These are phyloP conservation scores for Nectriaceae sp. DNA, from an alignment of 2,329 filamentous ascomycete species.

Conservation along the genomic window DNA sequence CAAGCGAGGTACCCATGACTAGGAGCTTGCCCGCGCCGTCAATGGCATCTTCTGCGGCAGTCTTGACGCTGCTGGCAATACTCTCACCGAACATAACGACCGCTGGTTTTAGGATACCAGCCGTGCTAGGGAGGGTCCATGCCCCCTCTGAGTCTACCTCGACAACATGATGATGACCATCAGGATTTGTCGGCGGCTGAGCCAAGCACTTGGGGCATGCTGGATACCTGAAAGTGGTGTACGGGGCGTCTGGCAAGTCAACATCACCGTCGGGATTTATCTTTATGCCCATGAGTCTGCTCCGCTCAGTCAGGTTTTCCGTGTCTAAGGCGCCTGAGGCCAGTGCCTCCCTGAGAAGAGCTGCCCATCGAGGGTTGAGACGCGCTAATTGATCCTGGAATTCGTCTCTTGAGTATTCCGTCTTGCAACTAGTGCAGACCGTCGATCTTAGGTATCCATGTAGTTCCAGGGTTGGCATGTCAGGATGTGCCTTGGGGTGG, in stretches of 20 bases:
- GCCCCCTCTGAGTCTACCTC: constrained; percentile 79
- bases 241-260: constrained; percentile 83
- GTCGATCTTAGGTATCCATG: constrained; percentile 87
- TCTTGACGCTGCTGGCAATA: constrained; percentile 70
- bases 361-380: constrained; percentile 85
- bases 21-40: constrained; percentile 75
- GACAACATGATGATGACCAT: constrained; percentile 60
- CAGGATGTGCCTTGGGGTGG: constrained; percentile 75
- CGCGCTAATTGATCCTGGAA: constrained; percentile 77
- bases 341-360: constrained; percentile 72
- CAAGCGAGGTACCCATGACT: constrained; percentile 84
- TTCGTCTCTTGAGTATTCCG: constrained; percentile 66
- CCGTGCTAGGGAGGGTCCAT: constrained; percentile 65
- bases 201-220: constrained; percentile 79
- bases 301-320: constrained; percentile 70
- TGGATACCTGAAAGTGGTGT: constrained; percentile 88
- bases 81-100: constrained; percentile 97
- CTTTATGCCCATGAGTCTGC: constrained; percentile 66
- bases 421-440: constrained; percentile 77
- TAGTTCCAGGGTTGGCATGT: constrained; percentile 76
- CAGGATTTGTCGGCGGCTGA: constrained; percentile 56
- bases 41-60: constrained; percentile 75
- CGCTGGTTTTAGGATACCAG: constrained; percentile 85
- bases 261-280: constrained; percentile 95
- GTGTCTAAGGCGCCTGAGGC: constrained; percentile 75